Evolutionary conservation across 106 monocot genomes (phyloP).

Genomic region (Apostasia ramifera): DNA sequence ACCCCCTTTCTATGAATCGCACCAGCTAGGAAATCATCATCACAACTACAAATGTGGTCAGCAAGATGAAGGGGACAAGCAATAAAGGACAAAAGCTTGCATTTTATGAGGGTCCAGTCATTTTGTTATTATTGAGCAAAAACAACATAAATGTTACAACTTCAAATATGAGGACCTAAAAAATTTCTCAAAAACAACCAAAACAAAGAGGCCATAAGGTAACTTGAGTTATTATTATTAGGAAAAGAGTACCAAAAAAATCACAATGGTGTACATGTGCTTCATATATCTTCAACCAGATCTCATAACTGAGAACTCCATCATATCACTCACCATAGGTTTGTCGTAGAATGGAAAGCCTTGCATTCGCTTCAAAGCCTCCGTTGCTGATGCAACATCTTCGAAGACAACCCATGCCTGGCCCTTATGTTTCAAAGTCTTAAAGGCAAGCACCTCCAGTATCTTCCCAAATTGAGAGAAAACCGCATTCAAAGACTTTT

Average conservation of each 20-base stretch:
- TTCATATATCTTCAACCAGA: no score
- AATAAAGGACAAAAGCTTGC: no score
- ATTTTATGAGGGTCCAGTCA: no score
- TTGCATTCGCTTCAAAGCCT: slow-evolving; percentile 83
- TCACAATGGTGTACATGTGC: no score
- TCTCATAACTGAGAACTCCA: no score
- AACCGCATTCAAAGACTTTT: slow-evolving; percentile 87
- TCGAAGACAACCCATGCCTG: slow-evolving; percentile 98
- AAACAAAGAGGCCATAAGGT: background rate
- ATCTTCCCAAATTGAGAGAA: slow-evolving; percentile 98
- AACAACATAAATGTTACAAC: no score
- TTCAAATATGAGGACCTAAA: background rate
- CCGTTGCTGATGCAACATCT: slow-evolving; percentile 64
- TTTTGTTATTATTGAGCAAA: no score
- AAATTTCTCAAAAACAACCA: background rate
- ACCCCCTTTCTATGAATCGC: no score
- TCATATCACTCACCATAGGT: slow-evolving; percentile 55
- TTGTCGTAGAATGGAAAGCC: slow-evolving; percentile 94
- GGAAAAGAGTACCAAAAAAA: background rate
- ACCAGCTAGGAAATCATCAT: no score
- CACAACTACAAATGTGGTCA: no score
- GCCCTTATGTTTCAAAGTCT: slow-evolving; percentile 94
- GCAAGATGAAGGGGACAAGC: no score
- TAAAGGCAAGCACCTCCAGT: slow-evolving; percentile 93
- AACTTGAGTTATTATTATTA: background rate